Base-by-base conservation (phyloP, 2,329 filamentous ascomycete species). In the Arthrinium puccinioides region DNA sequence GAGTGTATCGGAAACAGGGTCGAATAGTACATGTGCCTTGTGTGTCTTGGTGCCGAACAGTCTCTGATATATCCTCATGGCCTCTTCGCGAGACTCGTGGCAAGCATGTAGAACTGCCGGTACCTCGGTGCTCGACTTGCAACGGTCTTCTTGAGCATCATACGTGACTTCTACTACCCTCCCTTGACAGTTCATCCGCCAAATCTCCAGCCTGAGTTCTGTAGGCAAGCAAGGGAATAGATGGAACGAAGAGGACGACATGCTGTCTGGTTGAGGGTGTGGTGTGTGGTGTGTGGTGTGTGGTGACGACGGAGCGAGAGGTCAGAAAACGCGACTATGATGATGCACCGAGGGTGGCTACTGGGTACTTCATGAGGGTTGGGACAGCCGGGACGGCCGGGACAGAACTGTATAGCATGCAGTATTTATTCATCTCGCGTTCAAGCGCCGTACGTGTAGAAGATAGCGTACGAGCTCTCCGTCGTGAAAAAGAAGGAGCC, bases 41-140 rank as follows among this genome's bases (percentile, higher is more conserved):
- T 55, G 52, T 21, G 53, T 48, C 23, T 44, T 45, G 21, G 61
- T 62, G 32, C 54, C 55, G 43, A 62, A 64, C 23, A 54, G 52
- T 23, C 36, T 51, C 39, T 45, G 55, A 50, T 66, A 71, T 26
- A 60, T 41, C 30, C 55, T 53, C 35, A 63, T 47, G 18, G 61
- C 62, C 45, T 69, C 66, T 25, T 47, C 41, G 25, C 68, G 60
- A 6, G 67, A 59, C 50, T 71, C 67, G 21, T 47, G 59, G 43
- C 55, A 64, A 40, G 54, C 55, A 25, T 66, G 63, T 11, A 71
- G 57, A 28, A 65, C 47, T 9, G 59, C 45, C 1, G 68, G 67
- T 10, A 61, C 60, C 23, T 52, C 45, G 7, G 66, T 57, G 5
- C 53, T 52, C 9, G 62, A 58, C 19, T 51, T 47, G 48, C 62